A percentile compares a stretch with the other conserved stretches of the same genome.
Evolutionary conservation across 129 eudicot species (phyloP).

Genomic region (Arctium minus): DNA sequence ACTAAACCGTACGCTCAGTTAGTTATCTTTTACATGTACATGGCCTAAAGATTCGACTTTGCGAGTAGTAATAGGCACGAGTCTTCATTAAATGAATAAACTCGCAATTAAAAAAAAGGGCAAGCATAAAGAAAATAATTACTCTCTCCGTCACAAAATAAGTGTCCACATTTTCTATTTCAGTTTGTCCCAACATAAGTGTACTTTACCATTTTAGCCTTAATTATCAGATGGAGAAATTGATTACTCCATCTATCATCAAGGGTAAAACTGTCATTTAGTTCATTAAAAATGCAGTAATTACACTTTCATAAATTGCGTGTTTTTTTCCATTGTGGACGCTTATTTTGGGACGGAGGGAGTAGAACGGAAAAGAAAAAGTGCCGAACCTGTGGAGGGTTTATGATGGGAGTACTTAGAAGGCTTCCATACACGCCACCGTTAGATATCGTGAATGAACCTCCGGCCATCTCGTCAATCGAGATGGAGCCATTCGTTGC

Average conservation of each 20-base stretch:
- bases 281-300: no score
- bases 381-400: conserved; percentile 77
- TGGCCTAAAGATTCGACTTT: neutral
- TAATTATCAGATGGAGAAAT: no score
- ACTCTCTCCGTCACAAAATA: no score
- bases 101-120: neutral
- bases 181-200: no score
- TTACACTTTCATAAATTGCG: no score
- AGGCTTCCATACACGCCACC: conserved; percentile 99
- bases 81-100: neutral
- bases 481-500: conserved; percentile 86
- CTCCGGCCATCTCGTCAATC: conserved; percentile 98
- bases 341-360: no score
- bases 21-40: neutral
- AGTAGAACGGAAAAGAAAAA: neutral
- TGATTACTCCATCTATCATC: no score
- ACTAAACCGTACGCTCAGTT: neutral
- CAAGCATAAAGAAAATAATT: neutral
- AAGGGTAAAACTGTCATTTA: no score
- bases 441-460: conserved; percentile 89
- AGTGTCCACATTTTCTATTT: no score
- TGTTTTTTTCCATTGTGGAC: no score
- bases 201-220: no score
- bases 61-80: neutral
- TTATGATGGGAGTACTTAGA: conserved; percentile 94